These are phyloP conservation scores for Meredithiella fracta DNA, from an alignment of 2,329 filamentous ascomycete species.

Conservation along the genomic window DNA sequence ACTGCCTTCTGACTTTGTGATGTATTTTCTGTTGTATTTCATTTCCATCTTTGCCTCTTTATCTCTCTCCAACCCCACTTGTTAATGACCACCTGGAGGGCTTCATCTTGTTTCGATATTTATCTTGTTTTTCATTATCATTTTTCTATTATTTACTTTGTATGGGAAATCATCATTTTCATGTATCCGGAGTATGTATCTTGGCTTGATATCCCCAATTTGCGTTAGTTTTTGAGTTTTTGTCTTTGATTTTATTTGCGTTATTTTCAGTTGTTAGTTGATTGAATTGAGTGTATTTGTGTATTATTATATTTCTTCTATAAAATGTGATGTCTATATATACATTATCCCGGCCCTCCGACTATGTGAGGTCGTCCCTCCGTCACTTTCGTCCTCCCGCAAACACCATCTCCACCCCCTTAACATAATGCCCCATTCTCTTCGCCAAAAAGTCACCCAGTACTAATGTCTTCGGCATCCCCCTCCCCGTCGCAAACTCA, in stretches of 20 bases:
- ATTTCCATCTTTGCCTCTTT: slow-evolving; percentile 6
- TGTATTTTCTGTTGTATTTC: neutral
- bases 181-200: neutral
- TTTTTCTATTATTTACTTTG: neutral
- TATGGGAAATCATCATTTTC: neutral
- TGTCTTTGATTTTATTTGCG: neutral
- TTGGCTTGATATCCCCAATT: slow-evolving; percentile 3
- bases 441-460: slow-evolving; percentile 13
- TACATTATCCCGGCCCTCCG: neutral
- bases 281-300: neutral
- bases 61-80: slow-evolving; percentile 1
- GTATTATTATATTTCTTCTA: neutral
- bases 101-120: slow-evolving; percentile 8
- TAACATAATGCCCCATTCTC: slow-evolving; percentile 9
- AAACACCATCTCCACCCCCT: slow-evolving; percentile 13
- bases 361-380: no score
- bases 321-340: neutral
- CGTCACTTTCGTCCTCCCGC: neutral
- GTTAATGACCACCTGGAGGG: slow-evolving; percentile 3
- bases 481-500: slow-evolving; percentile 8
- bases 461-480: slow-evolving; percentile 13
- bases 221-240: slow-evolving; percentile 3
- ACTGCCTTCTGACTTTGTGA: neutral
- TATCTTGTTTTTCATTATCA: neutral
- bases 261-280: neutral